These are phyloP conservation scores for Globisporangium sylvaticum DNA, from an alignment of 352 stramenopile genomes.

Conservation along the genomic window DNA sequence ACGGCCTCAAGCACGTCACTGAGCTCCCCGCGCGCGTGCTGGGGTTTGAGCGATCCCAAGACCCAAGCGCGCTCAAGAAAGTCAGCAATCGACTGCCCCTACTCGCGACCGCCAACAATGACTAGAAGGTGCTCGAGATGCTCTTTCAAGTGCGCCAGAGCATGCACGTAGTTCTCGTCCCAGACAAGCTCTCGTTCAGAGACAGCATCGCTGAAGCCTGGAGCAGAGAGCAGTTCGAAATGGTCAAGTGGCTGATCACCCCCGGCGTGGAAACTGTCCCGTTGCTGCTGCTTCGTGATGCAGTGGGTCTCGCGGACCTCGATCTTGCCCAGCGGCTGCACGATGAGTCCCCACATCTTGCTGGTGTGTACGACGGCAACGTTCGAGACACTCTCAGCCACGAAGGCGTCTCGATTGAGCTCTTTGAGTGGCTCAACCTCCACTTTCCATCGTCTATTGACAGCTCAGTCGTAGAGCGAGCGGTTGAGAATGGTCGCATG, in stretches of 20 bases:
- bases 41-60: background rate
- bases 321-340: background rate
- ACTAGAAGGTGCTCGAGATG: background rate
- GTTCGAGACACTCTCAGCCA: background rate
- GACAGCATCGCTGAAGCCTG: background rate
- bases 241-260: background rate
- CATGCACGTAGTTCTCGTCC: background rate
- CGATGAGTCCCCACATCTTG: background rate
- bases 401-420: background rate
- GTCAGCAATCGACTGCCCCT: background rate
- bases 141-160: background rate
- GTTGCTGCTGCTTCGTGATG: background rate
- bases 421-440: background rate
- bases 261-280: background rate
- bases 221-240: background rate
- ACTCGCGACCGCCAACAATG: background rate
- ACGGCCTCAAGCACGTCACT: background rate
- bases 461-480: background rate
- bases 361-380: background rate
- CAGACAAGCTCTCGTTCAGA: background rate
- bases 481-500: background rate
- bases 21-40: background rate
- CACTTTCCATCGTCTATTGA: background rate
- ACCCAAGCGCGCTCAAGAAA: background rate
- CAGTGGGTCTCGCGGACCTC: background rate